These are phyloP conservation scores for Fusarium albidum DNA, from an alignment of 2,329 filamentous ascomycete genomes.

Conservation along the genomic window DNA sequence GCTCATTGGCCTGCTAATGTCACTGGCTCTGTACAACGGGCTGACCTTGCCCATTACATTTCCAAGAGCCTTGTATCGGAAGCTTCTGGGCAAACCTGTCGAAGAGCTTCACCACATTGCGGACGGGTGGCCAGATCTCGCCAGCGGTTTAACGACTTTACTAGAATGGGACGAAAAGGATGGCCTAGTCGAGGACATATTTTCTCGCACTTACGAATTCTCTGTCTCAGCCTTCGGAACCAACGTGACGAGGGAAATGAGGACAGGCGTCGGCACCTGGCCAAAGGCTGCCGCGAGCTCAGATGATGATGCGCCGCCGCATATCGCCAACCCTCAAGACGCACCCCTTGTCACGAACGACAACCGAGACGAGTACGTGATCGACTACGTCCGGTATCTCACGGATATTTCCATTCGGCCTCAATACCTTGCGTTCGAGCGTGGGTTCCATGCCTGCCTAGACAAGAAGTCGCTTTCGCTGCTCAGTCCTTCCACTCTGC, in stretches of 20 bases:
- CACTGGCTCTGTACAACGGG: slow-evolving; percentile 91
- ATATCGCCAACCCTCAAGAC: slow-evolving; percentile 53
- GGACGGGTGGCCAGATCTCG: slow-evolving; percentile 87
- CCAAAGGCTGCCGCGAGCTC: slow-evolving; percentile 56
- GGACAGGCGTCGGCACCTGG: slow-evolving; percentile 53
- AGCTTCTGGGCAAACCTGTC: slow-evolving; percentile 75
- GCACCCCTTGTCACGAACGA: slow-evolving; percentile 79
- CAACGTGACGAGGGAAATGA: slow-evolving; percentile 66
- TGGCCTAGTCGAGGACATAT: slow-evolving; percentile 81
- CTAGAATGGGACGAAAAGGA: slow-evolving; percentile 79
- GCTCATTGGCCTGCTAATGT: slow-evolving; percentile 85
- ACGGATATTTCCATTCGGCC: slow-evolving; percentile 78
- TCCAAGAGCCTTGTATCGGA: slow-evolving; percentile 83
- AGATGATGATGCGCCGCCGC: slow-evolving; percentile 33
- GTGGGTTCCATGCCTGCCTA: slow-evolving; percentile 81
- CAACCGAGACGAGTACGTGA: slow-evolving; percentile 81
- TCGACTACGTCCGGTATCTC: slow-evolving; percentile 85
- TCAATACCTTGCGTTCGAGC: slow-evolving; percentile 82
- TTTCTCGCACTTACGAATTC: slow-evolving; percentile 87
- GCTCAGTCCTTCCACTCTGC: slow-evolving; percentile 75
- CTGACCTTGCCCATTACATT: slow-evolving; percentile 91
- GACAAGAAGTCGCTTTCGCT: slow-evolving; percentile 74
- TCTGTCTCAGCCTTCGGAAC: slow-evolving; percentile 68
- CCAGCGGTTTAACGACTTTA: slow-evolving; percentile 75
- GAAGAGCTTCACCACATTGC: slow-evolving; percentile 77